Evolutionary conservation across 164 flowering plant species (phyloP).

Genomic region (Echeveria elegans): DNA sequence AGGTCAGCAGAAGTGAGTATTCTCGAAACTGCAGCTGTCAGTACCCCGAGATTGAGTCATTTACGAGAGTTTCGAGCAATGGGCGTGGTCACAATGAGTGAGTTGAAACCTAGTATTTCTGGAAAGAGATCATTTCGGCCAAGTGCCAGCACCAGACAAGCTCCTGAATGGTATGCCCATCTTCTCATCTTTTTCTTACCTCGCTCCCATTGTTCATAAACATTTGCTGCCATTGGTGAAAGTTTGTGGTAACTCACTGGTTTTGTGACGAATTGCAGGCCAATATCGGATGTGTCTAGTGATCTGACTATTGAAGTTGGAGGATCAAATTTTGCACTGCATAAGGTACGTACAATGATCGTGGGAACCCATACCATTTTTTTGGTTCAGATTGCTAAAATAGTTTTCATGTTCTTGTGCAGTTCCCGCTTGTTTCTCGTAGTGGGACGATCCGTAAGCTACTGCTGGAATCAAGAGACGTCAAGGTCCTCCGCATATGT

Average conservation of each 20-base stretch:
- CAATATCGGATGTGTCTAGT: constrained; percentile 92
- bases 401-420: constrained; percentile 15
- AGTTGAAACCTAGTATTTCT: constrained; percentile 78
- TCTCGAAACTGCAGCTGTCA: not conserved
- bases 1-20: not conserved
- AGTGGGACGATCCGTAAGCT: constrained; percentile 76
- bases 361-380: not conserved
- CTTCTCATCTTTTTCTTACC: not conserved
- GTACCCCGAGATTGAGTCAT: not conserved
- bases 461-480: constrained; percentile 65
- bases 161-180: constrained; percentile 69
- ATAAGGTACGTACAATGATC: constrained; percentile 54
- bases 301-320: constrained; percentile 86
- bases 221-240: not conserved
- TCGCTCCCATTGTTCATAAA: not conserved
- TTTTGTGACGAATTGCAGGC: constrained; percentile 51
- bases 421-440: constrained; percentile 90
- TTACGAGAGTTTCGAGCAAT: constrained; percentile 22
- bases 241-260: not conserved
- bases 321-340: constrained; percentile 67
- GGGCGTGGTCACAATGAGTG: constrained; percentile 69
- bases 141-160: constrained; percentile 58
- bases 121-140: constrained; percentile 78
- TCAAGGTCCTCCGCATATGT: constrained; percentile 43
- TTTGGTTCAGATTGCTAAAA: not conserved